Percentiles rank a stretch among this genome's conserved stretches.
Evolutionary conservation across 2,329 filamentous ascomycete genomes (phyloP).

Genomic region (Phaeosphaeria sp.): DNA sequence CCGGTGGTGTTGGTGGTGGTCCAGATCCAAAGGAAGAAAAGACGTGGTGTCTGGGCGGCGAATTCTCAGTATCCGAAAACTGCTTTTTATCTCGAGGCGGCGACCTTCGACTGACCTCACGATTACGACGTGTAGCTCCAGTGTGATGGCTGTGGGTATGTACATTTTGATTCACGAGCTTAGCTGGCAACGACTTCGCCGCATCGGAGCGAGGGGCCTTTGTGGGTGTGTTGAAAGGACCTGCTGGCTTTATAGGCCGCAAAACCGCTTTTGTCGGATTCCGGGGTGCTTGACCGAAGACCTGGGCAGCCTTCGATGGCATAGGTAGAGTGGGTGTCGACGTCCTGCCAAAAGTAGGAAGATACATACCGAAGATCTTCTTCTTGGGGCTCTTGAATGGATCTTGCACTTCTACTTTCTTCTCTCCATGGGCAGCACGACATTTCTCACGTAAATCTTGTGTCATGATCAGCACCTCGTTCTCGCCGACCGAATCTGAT

Average conservation of each 20-base stretch:
- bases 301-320: constrained; percentile 37
- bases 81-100: constrained; percentile 12
- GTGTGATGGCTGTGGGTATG: constrained; percentile 11
- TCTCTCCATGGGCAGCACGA: constrained; percentile 19
- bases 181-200: constrained; percentile 31
- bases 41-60: background rate
- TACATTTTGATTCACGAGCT: constrained; percentile 19
- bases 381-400: constrained; percentile 49
- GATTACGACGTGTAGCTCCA: constrained; percentile 5
- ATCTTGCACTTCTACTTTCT: constrained; percentile 13
- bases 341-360: constrained; percentile 33
- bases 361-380: constrained; percentile 46
- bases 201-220: constrained; percentile 31
- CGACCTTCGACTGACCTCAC: constrained; percentile 10
- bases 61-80: constrained; percentile 7
- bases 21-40: constrained; percentile 18
- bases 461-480: constrained; percentile 21
- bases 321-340: constrained; percentile 19
- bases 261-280: constrained; percentile 16
- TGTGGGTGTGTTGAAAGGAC: constrained; percentile 14
- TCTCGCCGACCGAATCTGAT: constrained; percentile 5
- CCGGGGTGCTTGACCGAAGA: constrained; percentile 40
- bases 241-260: constrained; percentile 23
- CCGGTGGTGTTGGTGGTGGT: constrained; percentile 50
- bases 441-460: constrained; percentile 30